These are phyloP conservation scores for Sedum album DNA, from an alignment of 164 flowering plant species.

Conservation along the genomic window DNA sequence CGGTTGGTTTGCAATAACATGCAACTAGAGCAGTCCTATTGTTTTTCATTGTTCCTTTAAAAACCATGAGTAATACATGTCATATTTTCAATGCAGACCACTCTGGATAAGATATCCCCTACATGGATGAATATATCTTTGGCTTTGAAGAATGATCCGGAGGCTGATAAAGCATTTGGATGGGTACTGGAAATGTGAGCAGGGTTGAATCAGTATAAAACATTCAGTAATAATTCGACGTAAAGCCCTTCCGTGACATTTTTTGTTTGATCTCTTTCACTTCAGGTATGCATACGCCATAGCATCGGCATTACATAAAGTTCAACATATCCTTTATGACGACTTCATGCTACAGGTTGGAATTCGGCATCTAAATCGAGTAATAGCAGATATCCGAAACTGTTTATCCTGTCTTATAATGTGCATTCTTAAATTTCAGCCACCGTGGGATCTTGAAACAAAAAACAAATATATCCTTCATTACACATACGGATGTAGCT, in stretches of 20 bases:
- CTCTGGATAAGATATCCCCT: slow-evolving; percentile 79
- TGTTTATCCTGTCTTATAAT: not conserved
- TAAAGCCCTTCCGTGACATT: not conserved
- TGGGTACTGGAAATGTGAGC: slow-evolving; percentile 99
- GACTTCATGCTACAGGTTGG: slow-evolving; percentile 96
- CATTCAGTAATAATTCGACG: no score
- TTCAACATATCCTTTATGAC: slow-evolving; percentile 75
- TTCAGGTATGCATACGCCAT: slow-evolving; percentile 55
- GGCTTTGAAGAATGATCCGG: slow-evolving; percentile 79
- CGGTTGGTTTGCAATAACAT: not conserved
- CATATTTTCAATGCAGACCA: slow-evolving; percentile 25
- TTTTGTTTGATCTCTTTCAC: not conserved
- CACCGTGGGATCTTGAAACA: slow-evolving; percentile 75
- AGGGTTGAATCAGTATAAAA: not conserved
- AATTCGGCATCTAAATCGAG: not conserved
- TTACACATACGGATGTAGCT: slow-evolving; percentile 91
- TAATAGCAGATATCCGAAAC: not conserved
- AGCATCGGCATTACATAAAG: slow-evolving; percentile 93
- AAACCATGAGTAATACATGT: not conserved
- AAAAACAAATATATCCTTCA: slow-evolving; percentile 68
- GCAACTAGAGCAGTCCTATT: not conserved
- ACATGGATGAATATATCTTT: slow-evolving; percentile 96
- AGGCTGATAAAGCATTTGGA: slow-evolving; percentile 84
- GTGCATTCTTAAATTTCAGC: slow-evolving; percentile 39
- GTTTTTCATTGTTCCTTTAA: not conserved